Evolutionary conservation across 163 green algal genomes (phyloP), one percentile per base, ranked within the genome.

Genomic region (Smithsoniella earleae): DNA sequence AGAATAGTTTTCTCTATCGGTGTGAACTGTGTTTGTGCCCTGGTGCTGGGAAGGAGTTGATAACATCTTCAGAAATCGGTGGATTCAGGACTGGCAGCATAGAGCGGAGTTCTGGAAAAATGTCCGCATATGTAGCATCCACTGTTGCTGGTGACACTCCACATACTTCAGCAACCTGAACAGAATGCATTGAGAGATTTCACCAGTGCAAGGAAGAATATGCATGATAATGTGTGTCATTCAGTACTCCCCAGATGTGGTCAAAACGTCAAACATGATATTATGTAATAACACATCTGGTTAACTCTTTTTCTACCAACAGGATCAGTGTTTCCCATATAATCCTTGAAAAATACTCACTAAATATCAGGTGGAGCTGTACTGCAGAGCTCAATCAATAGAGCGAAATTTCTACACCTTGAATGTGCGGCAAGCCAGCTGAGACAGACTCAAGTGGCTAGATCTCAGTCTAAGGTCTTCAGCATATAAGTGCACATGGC

Each of bases 101-200:
- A 36, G 3, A 4, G 3, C 25, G 58, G 6, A 69, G 58, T 31
- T 69, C 58, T 30, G 27, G 16, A 33, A 45, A 33, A 16, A 69
- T n/a, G 18, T 69, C 58, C 3, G 58, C 58, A 36, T 43, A 69
- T 0, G 58, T 69, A n/a, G 58, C 20, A 30, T 69, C 58, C 27
- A 69, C 34, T n/a, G 58, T 69, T 34, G 58, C 31, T 1, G 58
- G n/a, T n/a, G 58, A 69, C 58, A 69, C 58, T 4, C 58, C 58
- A 36, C 58, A 69, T 31, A 36, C 58, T 16, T 69, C 58, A 30
- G 58, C 58, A 30, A 69, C 58, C 58, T 69, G 58, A 30, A 34
- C 58, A n/a, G n/a, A n/a, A n/a, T n/a, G n/a, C n/a, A n/a, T n/a
- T n/a, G n/a, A n/a, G n/a, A n/a, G n/a, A n/a, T n/a, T n/a, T n/a